Base-by-base conservation (phyloP, 306 rosid species). In the Delonix regia region DNA sequence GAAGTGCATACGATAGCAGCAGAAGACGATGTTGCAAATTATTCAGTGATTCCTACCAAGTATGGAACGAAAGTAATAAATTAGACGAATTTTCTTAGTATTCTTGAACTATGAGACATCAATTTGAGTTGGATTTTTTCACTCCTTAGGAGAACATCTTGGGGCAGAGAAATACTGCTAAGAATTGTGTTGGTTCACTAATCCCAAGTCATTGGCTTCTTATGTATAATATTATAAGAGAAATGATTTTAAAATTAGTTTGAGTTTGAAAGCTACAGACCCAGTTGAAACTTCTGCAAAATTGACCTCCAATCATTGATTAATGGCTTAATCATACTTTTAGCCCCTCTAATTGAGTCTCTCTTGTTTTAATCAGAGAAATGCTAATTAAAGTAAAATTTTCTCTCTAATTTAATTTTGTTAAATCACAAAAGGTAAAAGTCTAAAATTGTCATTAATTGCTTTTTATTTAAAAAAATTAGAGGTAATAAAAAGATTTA, bases 81-180 rank as follows among this genome's bases (percentile, higher is more conserved):
- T 59, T 41, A 60, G 47, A 51, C 6, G 24, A 70, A 18, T 65
- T 48, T 47, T 38, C 11, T 34, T 81, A 33, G 76, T 85, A 78
- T 85, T 44, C n/a, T 73, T 57, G 4, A 41, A 76, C 77, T 3
- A 21, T 1, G 28, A 51, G 69, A 66, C 3, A 51, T 77, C 49
- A 73, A 47, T 47, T 42, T 73, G 30, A 61, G 67, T 69, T 78
- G 65, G 65, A 69, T 60, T 48, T 68, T 51, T 33, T 73, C 21
- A 49, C 9, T 77, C 55, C 67, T 25, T 84, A 39, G 38, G 18
- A 19, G 24, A 38, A 38, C 70, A 65, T 38, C 10, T 65, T 49
- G 49, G 70, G 11, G 30, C 49, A 49, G 69, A 34, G 45, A 34
- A 60, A 21, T 78, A 33, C 18, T 49, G 66, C 64, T 12, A 53